Evolutionary conservation across 345 rosid genomes (phyloP).

Genomic region (Hibiscus trionum): DNA sequence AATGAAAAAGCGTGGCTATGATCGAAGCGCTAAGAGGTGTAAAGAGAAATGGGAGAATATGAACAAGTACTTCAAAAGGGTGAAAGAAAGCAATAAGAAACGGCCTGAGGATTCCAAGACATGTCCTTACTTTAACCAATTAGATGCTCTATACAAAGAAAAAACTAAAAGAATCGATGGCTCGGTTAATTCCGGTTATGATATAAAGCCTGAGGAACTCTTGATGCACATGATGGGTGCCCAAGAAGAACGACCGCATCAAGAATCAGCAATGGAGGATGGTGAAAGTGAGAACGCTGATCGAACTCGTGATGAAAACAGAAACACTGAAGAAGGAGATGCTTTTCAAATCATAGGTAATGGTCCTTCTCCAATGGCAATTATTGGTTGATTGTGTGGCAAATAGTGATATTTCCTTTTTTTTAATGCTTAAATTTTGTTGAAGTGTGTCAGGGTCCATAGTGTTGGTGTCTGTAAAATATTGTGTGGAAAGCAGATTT

Average conservation of each 20-base stretch:
- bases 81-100: slow-evolving; percentile 66
- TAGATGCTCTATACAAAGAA: slow-evolving; percentile 36
- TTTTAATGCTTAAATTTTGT: slow-evolving; percentile 7
- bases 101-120: slow-evolving; percentile 72
- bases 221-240: slow-evolving; percentile 42
- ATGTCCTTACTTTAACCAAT: slow-evolving; percentile 76
- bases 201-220: slow-evolving; percentile 44
- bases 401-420: slow-evolving; percentile 1
- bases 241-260: slow-evolving; percentile 27
- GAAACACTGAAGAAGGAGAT: slow-evolving; percentile 20
- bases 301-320: slow-evolving; percentile 26
- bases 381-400: slow-evolving; percentile 22
- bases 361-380: slow-evolving; percentile 27
- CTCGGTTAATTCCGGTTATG: slow-evolving; percentile 16
- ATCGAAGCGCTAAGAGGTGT: slow-evolving; percentile 74
- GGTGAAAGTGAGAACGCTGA: slow-evolving; percentile 22
- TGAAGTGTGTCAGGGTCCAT: slow-evolving; percentile 7
- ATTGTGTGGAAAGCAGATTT: slow-evolving; percentile 5
- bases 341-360: slow-evolving; percentile 22
- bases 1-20: slow-evolving; percentile 62
- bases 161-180: slow-evolving; percentile 32
- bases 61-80: slow-evolving; percentile 91
- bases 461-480: slow-evolving; percentile 6
- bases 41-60: slow-evolving; percentile 98
- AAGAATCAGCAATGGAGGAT: slow-evolving; percentile 27